Evolutionary conservation across 768 basidiomycete species (phyloP).

Genomic region (Podaxis rugospora): DNA sequence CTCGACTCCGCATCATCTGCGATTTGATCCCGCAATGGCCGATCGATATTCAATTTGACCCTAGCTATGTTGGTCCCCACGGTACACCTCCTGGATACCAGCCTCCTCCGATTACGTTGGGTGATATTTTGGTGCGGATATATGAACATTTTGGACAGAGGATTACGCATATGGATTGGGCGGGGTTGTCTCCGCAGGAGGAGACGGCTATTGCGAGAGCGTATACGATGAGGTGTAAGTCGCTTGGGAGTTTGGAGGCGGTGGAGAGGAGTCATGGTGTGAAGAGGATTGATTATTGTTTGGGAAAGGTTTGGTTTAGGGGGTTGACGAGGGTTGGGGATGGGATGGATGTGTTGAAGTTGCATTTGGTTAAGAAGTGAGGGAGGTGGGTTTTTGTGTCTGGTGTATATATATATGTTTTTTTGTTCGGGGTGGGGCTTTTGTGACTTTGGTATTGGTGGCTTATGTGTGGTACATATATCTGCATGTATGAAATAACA

Average conservation of each 20-base stretch:
- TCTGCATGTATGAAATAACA: neutral
- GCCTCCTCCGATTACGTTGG: constrained; percentile 45
- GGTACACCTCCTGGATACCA: constrained; percentile 13
- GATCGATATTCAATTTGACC: constrained; percentile 42
- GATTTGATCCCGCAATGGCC: constrained; percentile 60
- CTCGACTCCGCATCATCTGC: constrained; percentile 51
- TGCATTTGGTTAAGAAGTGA: constrained; percentile 14
- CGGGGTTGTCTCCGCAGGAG: constrained; percentile 22
- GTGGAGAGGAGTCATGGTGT: constrained; percentile 46
- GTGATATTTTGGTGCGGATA: constrained; percentile 53
- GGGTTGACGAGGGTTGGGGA: constrained; percentile 42
- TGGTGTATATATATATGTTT: neutral
- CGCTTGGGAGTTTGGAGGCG: constrained; percentile 23
- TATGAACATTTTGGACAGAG: constrained; percentile 42
- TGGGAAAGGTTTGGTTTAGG: constrained; percentile 40
- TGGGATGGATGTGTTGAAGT: constrained; percentile 30
- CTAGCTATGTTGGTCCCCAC: constrained; percentile 3
- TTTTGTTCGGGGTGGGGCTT: neutral
- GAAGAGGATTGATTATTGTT: constrained; percentile 57
- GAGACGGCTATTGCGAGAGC: constrained; percentile 30
- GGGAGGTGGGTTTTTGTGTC: neutral
- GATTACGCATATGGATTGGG: constrained; percentile 39
- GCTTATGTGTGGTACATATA: neutral
- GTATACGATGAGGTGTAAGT: constrained; percentile 33
- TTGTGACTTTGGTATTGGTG: neutral